Evolutionary conservation across 352 stramenopile species (phyloP).

Genomic region (Globisporangium cystogenes): DNA sequence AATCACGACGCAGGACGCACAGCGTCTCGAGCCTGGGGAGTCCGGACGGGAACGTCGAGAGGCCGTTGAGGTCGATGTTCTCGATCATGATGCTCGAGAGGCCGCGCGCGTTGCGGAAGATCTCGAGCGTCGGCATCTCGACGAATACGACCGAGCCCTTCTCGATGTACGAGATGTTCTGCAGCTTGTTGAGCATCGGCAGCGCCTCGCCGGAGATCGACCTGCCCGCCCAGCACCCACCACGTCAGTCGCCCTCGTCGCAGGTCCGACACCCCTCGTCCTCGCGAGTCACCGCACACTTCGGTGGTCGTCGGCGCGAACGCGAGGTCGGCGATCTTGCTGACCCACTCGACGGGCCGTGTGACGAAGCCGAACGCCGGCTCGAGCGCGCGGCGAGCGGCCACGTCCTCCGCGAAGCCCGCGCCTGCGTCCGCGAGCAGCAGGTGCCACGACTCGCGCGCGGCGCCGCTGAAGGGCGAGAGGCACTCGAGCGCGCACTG

Average conservation of each 20-base stretch:
- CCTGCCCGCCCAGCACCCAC: conserved; percentile 1
- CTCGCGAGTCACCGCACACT: too few relatives aligned
- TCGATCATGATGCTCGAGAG: conserved; percentile 28
- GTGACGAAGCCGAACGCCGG: conserved; percentile 22
- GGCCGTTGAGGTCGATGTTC: conserved; percentile 28
- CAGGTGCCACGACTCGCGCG: conserved; percentile 22
- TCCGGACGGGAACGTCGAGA: conserved; percentile 17
- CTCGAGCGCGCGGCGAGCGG: conserved; percentile 6
- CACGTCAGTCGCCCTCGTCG: background rate
- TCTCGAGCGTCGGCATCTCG: conserved; percentile 8
- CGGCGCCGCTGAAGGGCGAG: conserved; percentile 20
- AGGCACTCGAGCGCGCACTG: conserved; percentile 37
- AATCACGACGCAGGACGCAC: too few relatives aligned
- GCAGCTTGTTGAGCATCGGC: conserved; percentile 28
- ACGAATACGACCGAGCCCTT: conserved; percentile 19
- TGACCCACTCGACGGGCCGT: conserved; percentile 14
- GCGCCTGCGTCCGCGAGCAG: conserved; percentile 19
- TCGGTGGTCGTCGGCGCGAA: conserved; percentile 23
- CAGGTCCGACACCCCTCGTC: background rate
- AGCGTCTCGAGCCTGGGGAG: conserved; percentile 23
- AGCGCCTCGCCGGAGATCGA: conserved; percentile 30
- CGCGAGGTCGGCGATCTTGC: conserved; percentile 16
- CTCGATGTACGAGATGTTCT: conserved; percentile 20
- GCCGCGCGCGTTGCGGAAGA: conserved; percentile 22
- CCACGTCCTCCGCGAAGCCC: conserved; percentile 29